phyloP scores from a whole-genome alignment of 495 filamentous ascomycete genomes.

The Penicillium desertorum region DNA sequence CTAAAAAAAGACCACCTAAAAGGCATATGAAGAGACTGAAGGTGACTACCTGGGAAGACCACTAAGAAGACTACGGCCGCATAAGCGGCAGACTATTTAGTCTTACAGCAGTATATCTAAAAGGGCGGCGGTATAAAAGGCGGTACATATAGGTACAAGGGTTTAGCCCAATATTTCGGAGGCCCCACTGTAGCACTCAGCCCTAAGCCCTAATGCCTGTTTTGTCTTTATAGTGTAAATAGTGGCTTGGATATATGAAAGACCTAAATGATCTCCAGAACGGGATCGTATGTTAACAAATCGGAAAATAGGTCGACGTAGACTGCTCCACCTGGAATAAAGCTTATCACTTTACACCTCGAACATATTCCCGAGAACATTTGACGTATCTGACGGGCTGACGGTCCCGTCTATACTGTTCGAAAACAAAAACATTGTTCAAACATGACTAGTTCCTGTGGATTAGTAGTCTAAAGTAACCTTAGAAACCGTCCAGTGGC shows the following conservation, averaged over 20 bases:
- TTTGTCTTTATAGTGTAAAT: not conserved
- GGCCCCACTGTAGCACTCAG: not conserved
- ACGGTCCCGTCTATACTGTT: not conserved
- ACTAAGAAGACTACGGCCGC: too few relatives aligned
- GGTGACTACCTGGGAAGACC: too few relatives aligned
- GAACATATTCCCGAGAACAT: not conserved
- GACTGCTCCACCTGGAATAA: not conserved
- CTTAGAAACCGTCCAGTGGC: not conserved
- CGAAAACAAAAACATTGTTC: not conserved
- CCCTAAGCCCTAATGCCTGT: constrained; percentile 9
- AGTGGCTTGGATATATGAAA: constrained; percentile 3
- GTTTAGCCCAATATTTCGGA: too few relatives aligned
- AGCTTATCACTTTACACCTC: not conserved
- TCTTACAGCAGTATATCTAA: too few relatives aligned
- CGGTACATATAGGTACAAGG: too few relatives aligned
- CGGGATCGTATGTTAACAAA: not conserved
- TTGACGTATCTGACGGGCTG: too few relatives aligned
- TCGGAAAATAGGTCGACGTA: not conserved
- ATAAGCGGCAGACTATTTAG: too few relatives aligned
- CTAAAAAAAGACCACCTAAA: too few relatives aligned
- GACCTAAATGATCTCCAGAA: too few relatives aligned
- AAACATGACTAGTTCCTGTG: not conserved
- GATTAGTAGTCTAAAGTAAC: not conserved
- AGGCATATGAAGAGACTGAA: too few relatives aligned
- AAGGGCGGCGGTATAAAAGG: too few relatives aligned